Evolutionary conservation across 192 early-diverging fungal species (phyloP).

Genomic region (Coemansia sp.): DNA sequence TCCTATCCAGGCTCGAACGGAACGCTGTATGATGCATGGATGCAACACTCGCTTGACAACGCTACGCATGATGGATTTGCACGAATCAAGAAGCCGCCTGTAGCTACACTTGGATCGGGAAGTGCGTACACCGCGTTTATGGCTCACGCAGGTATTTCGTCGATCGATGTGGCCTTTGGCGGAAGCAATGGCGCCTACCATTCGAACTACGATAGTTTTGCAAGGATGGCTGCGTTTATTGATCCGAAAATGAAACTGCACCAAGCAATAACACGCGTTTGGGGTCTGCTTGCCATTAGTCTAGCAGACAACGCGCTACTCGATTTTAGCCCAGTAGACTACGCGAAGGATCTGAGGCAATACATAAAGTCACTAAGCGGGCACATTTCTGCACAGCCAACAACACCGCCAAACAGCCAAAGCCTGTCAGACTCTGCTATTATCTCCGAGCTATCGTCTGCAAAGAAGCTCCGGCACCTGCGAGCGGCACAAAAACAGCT

Average conservation of each 20-base stretch:
- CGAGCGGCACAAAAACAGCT: conserved; percentile 38
- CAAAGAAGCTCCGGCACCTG: conserved; percentile 25
- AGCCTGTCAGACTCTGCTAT: background rate
- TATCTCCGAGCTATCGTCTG: background rate
- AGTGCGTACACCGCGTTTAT: conserved; percentile 64
- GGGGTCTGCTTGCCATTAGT: conserved; percentile 51
- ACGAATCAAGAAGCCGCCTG: conserved; percentile 9
- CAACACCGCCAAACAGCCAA: background rate
- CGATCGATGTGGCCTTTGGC: conserved; percentile 57
- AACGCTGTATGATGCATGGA: conserved; percentile 58
- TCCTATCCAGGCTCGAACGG: conserved; percentile 47
- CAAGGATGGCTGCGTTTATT: conserved; percentile 60
- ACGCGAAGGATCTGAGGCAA: conserved; percentile 49
- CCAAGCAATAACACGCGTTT: conserved; percentile 50
- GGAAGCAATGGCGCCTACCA: conserved; percentile 61
- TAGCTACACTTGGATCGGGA: conserved; percentile 49
- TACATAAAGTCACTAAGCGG: conserved; percentile 47
- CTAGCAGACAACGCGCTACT: conserved; percentile 56
- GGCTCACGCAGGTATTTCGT: conserved; percentile 62
- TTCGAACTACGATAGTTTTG: conserved; percentile 66
- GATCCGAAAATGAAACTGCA: conserved; percentile 61
- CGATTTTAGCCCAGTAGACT: conserved; percentile 41
- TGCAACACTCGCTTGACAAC: conserved; percentile 12
- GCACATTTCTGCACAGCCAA: conserved; percentile 9
- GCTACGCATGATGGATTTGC: background rate